Conservation (phyloP, 805 yeast species). For the Jamesozyma rosinii region DNA sequence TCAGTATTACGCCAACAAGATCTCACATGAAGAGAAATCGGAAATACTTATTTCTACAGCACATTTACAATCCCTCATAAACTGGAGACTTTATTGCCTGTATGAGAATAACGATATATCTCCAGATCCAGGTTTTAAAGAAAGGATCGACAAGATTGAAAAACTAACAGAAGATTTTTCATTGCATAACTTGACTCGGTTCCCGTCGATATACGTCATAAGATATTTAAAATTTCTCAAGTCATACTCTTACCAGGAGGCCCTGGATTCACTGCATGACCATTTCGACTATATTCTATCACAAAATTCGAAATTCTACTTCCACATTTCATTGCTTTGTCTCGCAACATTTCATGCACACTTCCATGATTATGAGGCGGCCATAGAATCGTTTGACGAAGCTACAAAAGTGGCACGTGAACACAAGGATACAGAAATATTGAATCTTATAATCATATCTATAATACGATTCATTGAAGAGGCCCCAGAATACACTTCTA, state of each 20-base stretch:
- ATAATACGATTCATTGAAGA: constrained; percentile 58
- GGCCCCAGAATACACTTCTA: constrained; percentile 49
- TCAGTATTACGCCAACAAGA: background rate
- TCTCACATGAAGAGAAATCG: background rate
- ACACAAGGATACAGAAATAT: constrained; percentile 62
- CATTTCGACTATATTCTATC: constrained; percentile 72
- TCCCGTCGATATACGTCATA: constrained; percentile 22
- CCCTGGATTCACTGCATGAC: constrained; percentile 46
- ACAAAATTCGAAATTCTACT: constrained; percentile 46
- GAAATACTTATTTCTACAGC: constrained; percentile 7
- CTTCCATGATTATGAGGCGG: constrained; percentile 58
- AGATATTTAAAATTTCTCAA: constrained; percentile 15
- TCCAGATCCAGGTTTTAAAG: background rate
- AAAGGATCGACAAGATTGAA: background rate
- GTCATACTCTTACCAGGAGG: constrained; percentile 22
- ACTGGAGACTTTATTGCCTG: constrained; percentile 13
- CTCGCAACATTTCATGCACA: constrained; percentile 63
- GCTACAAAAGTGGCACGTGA: constrained; percentile 85
- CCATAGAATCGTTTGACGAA: constrained; percentile 72
- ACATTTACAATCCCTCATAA: constrained; percentile 20
- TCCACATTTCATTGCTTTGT: constrained; percentile 68
- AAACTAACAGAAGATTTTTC: constrained; percentile 7
- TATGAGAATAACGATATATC: background rate
- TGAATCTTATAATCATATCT: constrained; percentile 68
- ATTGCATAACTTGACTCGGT: constrained; percentile 17